These are phyloP conservation scores for Beta lomatogona DNA, from an alignment of 179 eudicot species.

Conservation along the genomic window DNA sequence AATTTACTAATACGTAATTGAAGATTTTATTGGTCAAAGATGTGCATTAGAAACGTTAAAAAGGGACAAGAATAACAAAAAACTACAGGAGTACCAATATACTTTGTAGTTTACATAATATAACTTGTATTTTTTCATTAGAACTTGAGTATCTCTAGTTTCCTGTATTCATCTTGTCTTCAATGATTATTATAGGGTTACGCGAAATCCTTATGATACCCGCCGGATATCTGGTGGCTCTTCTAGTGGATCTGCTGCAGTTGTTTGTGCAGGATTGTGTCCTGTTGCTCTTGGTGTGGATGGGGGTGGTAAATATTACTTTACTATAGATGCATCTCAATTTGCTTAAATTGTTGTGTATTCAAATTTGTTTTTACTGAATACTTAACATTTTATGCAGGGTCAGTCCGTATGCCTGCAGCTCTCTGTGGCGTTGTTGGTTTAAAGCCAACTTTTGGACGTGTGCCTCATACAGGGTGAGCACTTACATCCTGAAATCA, in stretches of 20 bases:
- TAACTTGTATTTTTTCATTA: neutral
- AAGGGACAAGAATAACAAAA: too few species aligned
- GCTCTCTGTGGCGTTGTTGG: conserved; percentile 97
- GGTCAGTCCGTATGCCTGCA: conserved; percentile 96
- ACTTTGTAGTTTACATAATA: neutral
- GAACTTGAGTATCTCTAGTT: neutral
- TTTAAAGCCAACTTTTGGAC: conserved; percentile 90
- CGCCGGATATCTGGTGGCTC: conserved; percentile 84
- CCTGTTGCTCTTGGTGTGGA: conserved; percentile 98
- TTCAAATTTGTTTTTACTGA: neutral
- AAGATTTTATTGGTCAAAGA: too few species aligned
- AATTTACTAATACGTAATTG: too few species aligned
- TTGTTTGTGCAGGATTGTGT: conserved; percentile 91
- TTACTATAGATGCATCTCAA: neutral
- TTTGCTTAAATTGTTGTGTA: neutral
- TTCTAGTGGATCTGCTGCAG: conserved; percentile 98
- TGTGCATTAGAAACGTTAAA: too few species aligned
- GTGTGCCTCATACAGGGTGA: conserved; percentile 83
- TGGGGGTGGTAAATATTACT: conserved; percentile 77
- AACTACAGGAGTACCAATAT: too few species aligned
- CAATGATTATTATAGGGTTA: conserved; percentile 41
- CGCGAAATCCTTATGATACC: conserved; percentile 77
- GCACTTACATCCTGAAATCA: conserved; percentile 9
- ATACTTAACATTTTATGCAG: conserved; percentile 35
- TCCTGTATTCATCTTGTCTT: neutral